Base-by-base conservation (phyloP, 2,329 filamentous ascomycete genomes). In the Zymoseptoria brevis region DNA sequence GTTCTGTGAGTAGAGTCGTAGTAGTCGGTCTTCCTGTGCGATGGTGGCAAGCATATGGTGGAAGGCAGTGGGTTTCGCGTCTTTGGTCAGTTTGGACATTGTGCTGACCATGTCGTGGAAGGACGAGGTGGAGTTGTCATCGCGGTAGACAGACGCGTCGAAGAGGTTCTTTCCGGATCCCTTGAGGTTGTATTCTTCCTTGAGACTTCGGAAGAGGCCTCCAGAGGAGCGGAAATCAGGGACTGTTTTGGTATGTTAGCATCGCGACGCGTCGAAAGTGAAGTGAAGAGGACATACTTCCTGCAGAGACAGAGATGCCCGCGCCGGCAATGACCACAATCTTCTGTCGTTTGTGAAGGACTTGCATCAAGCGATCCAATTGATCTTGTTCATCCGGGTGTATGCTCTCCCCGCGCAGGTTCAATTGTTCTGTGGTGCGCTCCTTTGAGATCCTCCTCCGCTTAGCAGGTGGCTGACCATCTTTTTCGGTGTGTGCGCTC, bases 41-140 rank as follows among this genome's bases (percentile, higher is more conserved):
- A 99, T 80, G 3, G 91, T 93, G 53, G 94, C 94, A 50, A 99
- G 82, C 74, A 99, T 83, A 72, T 96, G 89, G 77, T 99, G 94
- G 71, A 99, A 99, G 2, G 85, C 80, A 1, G 94, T 96, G 11
- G 94, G 91, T 64, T 86, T 77, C 57, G 93, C 92, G 55, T 81
- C 81, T 66, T 86, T 85, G 21, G 90, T 90, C 77, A 92, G 83
- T 59, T 87, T 81, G 51, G 90, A 90, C 68, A 99, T 83, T 69
- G 89, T 87, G 71, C 92, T 88, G 67, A 99, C 90, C 93, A 99
- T 97, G 72, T 88, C 86, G 75, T 99, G 94, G 73, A 99, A 99
- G 9, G 88, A 90, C 22, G 88, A 87, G 0, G 93, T 97, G 11
- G 92, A 89, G 21, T 83, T 82, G 72, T 95, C 87, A 77, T 96